Evolutionary conservation across 495 filamentous ascomycete species (phyloP).

Genomic region (Parmelia sp.): DNA sequence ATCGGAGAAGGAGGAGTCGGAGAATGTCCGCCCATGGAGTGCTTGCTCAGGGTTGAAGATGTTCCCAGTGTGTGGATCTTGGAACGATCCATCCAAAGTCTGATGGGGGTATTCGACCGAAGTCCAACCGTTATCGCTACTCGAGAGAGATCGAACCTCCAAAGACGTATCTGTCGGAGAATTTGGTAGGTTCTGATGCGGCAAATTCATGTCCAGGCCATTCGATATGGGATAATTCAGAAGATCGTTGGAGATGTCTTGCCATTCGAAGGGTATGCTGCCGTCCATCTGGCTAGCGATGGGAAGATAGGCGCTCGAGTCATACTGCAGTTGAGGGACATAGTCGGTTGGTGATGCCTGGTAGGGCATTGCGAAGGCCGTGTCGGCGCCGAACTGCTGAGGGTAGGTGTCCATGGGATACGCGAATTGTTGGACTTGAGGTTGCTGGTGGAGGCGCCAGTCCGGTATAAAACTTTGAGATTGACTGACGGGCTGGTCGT

Average conservation of each 20-base stretch:
- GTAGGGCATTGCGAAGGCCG: constrained; percentile 44
- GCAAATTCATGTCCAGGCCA: constrained; percentile 39
- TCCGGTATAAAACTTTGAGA: constrained; percentile 33
- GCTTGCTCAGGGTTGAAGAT: constrained; percentile 86
- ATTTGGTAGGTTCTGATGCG: constrained; percentile 37
- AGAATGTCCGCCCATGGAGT: constrained; percentile 74
- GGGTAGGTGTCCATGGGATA: constrained; percentile 35
- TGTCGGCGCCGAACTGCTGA: constrained; percentile 37
- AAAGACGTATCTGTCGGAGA: constrained; percentile 78
- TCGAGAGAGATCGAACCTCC: constrained; percentile 75
- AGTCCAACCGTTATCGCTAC: constrained; percentile 80
- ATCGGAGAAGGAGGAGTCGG: constrained; percentile 76
- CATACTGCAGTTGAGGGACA: constrained; percentile 59
- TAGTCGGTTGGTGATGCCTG: constrained; percentile 62
- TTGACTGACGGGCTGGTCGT: constrained; percentile 30
- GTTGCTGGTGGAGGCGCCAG: constrained; percentile 40
- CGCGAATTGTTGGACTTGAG: constrained; percentile 33
- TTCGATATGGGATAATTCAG: constrained; percentile 46
- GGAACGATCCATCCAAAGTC: constrained; percentile 47
- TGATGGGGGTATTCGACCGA: constrained; percentile 56
- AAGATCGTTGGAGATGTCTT: constrained; percentile 59
- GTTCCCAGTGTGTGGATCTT: constrained; percentile 47
- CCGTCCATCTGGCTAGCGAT: constrained; percentile 59
- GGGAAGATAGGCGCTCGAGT: constrained; percentile 57
- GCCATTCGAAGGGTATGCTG: constrained; percentile 61